Evolutionary conservation across 331 rosid species (phyloP).

Genomic region (Spiraea crenata): DNA sequence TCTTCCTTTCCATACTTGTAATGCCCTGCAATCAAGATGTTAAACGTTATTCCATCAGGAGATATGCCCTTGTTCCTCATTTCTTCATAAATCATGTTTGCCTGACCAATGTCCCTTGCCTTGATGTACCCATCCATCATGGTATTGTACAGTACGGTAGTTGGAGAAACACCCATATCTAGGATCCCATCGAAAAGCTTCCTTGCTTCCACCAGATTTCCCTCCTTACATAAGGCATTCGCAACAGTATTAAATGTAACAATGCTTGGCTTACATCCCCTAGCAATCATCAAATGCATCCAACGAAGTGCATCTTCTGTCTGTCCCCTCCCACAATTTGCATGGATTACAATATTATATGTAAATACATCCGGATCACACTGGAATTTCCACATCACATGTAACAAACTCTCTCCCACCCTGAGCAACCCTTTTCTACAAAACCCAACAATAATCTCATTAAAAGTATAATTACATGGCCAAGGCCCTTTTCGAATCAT

Average conservation of each 20-base stretch:
- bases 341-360: constrained; percentile 58
- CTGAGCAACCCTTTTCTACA: constrained; percentile 52
- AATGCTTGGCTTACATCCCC: constrained; percentile 58
- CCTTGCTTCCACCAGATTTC: constrained; percentile 63
- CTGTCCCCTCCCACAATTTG: constrained; percentile 56
- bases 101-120: constrained; percentile 70
- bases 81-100: constrained; percentile 65
- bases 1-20: constrained; percentile 68
- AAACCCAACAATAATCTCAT: constrained; percentile 56
- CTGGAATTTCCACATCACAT: constrained; percentile 62
- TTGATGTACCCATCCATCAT: constrained; percentile 83
- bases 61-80: constrained; percentile 59
- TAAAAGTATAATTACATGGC: constrained; percentile 46
- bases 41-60: constrained; percentile 80
- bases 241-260: constrained; percentile 48
- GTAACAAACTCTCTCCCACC: constrained; percentile 62
- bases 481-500: constrained; percentile 55
- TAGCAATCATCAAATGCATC: constrained; percentile 50
- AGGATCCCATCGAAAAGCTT: constrained; percentile 52
- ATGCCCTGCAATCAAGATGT: constrained; percentile 69
- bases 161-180: constrained; percentile 42
- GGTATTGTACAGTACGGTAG: constrained; percentile 50
- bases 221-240: constrained; percentile 75
- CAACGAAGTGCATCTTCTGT: constrained; percentile 49
- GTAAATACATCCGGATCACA: constrained; percentile 58